Evolutionary conservation across 202 grass and related monocot genomes (phyloP), one percentile per base, ranked within the genome.

Genomic region (Saccharum hybrid): DNA sequence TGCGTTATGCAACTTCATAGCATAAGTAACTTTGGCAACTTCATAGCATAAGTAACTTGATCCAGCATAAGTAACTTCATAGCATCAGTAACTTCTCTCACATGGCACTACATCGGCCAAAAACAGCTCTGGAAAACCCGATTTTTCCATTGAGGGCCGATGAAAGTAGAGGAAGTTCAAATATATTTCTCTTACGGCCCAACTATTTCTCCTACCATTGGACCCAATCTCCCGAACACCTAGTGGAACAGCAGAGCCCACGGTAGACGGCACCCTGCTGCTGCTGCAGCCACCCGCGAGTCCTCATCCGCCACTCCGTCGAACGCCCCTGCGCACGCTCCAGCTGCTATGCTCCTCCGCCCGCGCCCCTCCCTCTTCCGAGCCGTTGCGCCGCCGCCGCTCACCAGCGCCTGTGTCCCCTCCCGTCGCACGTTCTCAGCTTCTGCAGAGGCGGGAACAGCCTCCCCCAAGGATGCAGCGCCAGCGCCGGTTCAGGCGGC

Each of bases 261-360:
- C 13, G 6, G 33, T 12, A 66, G 68, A 21, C 26, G 19, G 9
- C 68, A 71, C 21, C 26, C 26, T 26, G 21, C 68, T 70, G 18
- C 36, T 42, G 2, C 64, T 5, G n/a, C 60, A 82, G 26, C 69
- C 6, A 64, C n/a, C 10, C 19, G 64, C 11, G n/a, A 4, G 26
- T 18, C 68, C 87, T 79, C 86, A 74, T 88, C 67, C 79, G 52
- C 43, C 82, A 63, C 26, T 80, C 41, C 41, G 62, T 57, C 80
- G 75, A 83, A 71, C 63, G 23, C 14, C 64, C 5, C 22, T 30
- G 12, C 14, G 45, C 63, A 54, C 81, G 81, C 81, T 83, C 59
- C 86, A 21, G 78, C 64, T 86, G 72, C 74, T 83, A 90, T 86
- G 86, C 90, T 86, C 62, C 87, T 89, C 83, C 88, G 83, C 43